Base-by-base conservation (phyloP, 2,329 filamentous ascomycete genomes). In the Sphaerulina musiva region DNA sequence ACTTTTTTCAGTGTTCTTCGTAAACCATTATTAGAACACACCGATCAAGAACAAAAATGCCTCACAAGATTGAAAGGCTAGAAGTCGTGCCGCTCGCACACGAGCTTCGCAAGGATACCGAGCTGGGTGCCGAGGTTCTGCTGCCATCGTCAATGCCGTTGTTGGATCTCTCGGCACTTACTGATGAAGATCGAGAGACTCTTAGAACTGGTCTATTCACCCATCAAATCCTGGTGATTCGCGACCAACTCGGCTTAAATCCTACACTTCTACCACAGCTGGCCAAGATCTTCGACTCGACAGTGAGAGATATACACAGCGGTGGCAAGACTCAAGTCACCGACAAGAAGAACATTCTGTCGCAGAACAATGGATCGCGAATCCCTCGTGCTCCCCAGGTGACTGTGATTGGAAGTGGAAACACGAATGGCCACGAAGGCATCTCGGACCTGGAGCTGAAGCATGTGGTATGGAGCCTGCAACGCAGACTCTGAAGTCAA, bases 321-420 rank as follows among this genome's bases (percentile, higher is more conserved):
- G 60, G 60, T 8, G 62, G 62, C 12, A 48, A 52, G 23, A 59
- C 60, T 39, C 53, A 58, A 38, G 56, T 62, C 3, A 61, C 48
- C 4, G 58, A 63, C 20, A 43, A 51, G 34, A 36, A 36, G 34
- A 36, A 36, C 34, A 36, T 36, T n/a, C 12, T 55, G 4, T 51
- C 53, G n/a, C 53, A 51, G 32, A 51, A 51, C 17, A 55, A 55
- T 41, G 32, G 44, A 11, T 47, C 48, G 23, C 42, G 53, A 41
- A 48, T 59, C 2, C 61, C 61, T 32, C 44, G 49, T 12, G 59
- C 59, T 6, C 59, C 59, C 2, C 59, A 63, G 44, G 59, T 63
- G 6, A 57, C 54, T n/a, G 54, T 63, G 10, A 62, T 63, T 29
- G 59, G 61, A 1, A 53, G 60, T 38, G 61, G 61, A 6, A 56